phyloP scores from a whole-genome alignment of 2,329 filamentous ascomycete genomes.

The Monilinia vaccinii-corymbosi region DNA sequence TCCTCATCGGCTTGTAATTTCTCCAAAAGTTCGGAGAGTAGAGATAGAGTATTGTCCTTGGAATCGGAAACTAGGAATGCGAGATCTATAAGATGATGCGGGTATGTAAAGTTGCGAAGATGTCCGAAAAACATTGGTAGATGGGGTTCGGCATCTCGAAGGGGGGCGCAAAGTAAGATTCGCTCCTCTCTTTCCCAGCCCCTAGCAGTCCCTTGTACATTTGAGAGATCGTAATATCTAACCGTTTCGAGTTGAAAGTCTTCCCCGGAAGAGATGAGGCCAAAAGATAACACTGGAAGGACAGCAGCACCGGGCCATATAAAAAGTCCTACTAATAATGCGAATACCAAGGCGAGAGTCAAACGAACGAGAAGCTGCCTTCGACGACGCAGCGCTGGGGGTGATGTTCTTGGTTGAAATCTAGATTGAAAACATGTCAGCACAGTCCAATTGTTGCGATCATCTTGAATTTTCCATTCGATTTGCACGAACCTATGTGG shows the following conservation, averaged over 20 bases:
- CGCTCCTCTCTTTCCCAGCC: constrained; percentile 96
- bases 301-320: constrained; percentile 59
- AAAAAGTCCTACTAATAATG: constrained; percentile 63
- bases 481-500: constrained; percentile 76
- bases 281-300: constrained; percentile 57
- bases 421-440: constrained; percentile 35
- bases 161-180: constrained; percentile 86
- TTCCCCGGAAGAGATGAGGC: constrained; percentile 56
- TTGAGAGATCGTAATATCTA: constrained; percentile 90
- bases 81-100: constrained; percentile 90
- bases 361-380: constrained; percentile 64
- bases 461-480: not conserved
- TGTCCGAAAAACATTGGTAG: constrained; percentile 98
- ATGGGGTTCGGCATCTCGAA: constrained; percentile 87
- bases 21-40: constrained; percentile 67
- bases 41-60: constrained; percentile 76
- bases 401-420: constrained; percentile 76
- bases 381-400: constrained; percentile 61
- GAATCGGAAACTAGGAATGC: constrained; percentile 97
- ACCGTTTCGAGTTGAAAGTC: constrained; percentile 85
- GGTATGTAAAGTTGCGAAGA: constrained; percentile 91
- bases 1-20: constrained; percentile 73
- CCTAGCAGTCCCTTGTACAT: constrained; percentile 81
- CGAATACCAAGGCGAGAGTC: constrained; percentile 45
- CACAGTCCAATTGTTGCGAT: not conserved